phyloP scores from a whole-genome alignment of 108 stramenopile genomes.

The Cyclotella distinguenda region DNA sequence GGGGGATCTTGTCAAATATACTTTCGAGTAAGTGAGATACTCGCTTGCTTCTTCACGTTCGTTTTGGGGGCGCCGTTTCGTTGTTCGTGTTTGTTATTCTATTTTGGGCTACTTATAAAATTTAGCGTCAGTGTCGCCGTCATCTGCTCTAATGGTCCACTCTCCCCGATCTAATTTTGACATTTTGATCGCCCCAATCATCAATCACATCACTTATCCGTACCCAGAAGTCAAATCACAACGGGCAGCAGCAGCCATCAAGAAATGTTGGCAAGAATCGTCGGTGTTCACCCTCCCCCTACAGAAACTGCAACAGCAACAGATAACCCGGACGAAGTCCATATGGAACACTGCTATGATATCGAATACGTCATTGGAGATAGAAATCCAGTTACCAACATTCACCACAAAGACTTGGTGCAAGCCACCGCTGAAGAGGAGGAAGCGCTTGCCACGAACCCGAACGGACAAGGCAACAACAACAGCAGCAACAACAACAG shows the following conservation, averaged over 20 bases:
- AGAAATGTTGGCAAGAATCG: constrained; percentile 33
- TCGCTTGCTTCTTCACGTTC: not conserved
- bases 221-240: not conserved
- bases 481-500: no score
- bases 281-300: constrained; percentile 3
- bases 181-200: no score
- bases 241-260: constrained; percentile 44
- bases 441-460: constrained; percentile 35
- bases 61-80: not conserved
- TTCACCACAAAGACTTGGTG: constrained; percentile 36
- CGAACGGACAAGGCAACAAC: not conserved
- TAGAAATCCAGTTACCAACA: not conserved
- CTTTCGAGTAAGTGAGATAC: constrained; percentile 20
- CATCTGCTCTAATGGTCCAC: no score
- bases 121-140: no score
- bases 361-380: constrained; percentile 39
- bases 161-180: no score
- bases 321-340: not conserved
- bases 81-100: not conserved
- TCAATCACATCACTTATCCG: not conserved
- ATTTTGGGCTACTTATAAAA: no score
- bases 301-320: not conserved
- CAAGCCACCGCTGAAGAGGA: constrained; percentile 59
- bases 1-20: constrained; percentile 38
- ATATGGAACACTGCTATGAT: constrained; percentile 8